Conservation (phyloP, 1,284 basidiomycete genomes). For the Tilletia caries region DNA sequence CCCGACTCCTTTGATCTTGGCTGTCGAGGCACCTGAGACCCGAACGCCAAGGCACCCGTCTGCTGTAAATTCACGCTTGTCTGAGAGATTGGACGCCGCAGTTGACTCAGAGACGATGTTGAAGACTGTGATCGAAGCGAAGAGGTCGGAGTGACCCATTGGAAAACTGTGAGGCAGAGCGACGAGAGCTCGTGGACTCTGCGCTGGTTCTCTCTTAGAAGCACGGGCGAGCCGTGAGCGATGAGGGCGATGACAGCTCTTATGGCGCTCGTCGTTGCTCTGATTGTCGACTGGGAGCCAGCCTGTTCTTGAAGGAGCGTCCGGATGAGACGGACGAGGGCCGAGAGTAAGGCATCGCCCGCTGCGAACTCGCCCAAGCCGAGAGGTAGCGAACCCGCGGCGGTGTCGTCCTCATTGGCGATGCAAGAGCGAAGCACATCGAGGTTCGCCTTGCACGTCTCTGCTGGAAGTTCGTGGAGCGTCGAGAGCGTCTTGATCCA, state of each 20-base stretch:
- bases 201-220: background rate
- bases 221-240: background rate
- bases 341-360: background rate
- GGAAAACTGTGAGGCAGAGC: background rate
- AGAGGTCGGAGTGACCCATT: background rate
- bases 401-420: background rate
- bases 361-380: background rate
- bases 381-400: too few species aligned
- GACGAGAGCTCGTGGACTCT: background rate
- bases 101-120: conserved; percentile 2
- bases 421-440: background rate
- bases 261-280: conserved; percentile 1
- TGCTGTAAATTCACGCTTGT: background rate
- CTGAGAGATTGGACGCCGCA: background rate
- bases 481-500: background rate
- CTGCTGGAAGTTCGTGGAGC: background rate
- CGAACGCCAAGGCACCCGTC: background rate
- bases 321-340: background rate
- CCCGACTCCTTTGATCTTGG: background rate
- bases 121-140: background rate
- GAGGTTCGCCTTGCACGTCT: background rate
- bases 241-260: conserved; percentile 4
- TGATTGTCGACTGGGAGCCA: background rate
- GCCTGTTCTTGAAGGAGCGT: background rate
- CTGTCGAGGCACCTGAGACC: background rate